Conservation (phyloP, 345 rosid genomes). For the Eucalyptus fibrosa region DNA sequence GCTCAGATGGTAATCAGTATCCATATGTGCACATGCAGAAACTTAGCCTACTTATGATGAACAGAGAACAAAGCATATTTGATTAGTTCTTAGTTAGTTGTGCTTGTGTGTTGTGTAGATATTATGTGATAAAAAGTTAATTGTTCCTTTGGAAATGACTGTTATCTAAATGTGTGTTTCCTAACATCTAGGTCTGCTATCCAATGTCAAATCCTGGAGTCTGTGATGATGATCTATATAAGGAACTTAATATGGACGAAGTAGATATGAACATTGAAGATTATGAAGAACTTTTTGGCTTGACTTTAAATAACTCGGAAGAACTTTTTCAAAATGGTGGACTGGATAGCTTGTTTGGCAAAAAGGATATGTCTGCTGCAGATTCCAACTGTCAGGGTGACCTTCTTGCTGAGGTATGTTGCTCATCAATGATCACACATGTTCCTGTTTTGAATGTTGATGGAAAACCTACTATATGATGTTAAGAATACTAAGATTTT, state of each 20-base stretch:
- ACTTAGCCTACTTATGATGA: not conserved
- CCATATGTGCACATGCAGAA: not conserved
- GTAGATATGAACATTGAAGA: constrained; percentile 76
- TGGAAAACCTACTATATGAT: not conserved
- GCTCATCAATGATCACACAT: not conserved
- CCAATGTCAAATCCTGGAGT: constrained; percentile 17
- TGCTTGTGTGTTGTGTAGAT: not conserved
- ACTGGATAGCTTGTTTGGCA: constrained; percentile 70
- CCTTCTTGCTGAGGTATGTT: constrained; percentile 47
- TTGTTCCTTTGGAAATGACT: not conserved
- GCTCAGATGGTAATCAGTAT: not conserved
- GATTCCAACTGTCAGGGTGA: constrained; percentile 46
- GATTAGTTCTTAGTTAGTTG: not conserved
- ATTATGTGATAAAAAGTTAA: not conserved
- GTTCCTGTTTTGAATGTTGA: not conserved
- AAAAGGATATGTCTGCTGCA: constrained; percentile 38
- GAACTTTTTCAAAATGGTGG: constrained; percentile 82
- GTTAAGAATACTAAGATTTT: not conserved
- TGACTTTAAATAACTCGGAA: constrained; percentile 64
- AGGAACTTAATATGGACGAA: constrained; percentile 67
- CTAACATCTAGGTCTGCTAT: not conserved
- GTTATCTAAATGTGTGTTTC: not conserved
- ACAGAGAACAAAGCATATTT: not conserved
- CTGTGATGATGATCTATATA: constrained; percentile 41
- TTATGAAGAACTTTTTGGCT: constrained; percentile 92